phyloP scores from a whole-genome alignment of 352 stramenopile genomes.

The Phytopythium montanum region DNA sequence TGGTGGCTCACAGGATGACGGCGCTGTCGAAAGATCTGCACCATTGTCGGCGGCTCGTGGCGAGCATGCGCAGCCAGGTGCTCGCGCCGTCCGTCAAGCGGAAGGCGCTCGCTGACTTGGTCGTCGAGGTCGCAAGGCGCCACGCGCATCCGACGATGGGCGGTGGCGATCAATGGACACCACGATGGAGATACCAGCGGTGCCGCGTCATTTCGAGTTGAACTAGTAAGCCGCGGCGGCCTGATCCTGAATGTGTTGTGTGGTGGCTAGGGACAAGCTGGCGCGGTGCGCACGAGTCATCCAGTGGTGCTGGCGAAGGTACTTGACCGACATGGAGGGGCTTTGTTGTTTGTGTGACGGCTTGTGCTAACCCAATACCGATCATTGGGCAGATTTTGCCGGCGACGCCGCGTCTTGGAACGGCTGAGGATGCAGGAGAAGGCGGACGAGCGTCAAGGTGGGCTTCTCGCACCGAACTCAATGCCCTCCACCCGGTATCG shows the following conservation, averaged over 20 bases:
- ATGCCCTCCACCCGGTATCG: not conserved
- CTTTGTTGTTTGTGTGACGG: not conserved
- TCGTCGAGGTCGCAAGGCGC: constrained; percentile 8
- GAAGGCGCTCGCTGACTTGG: constrained; percentile 28
- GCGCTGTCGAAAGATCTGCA: constrained; percentile 35
- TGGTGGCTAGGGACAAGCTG: not conserved
- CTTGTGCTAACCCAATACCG: not conserved
- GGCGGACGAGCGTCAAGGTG: not conserved
- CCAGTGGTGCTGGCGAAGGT: constrained; percentile 19
- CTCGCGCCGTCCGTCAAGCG: constrained; percentile 36
- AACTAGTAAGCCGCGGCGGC: no score
- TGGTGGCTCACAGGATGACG: not conserved
- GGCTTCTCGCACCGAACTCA: not conserved
- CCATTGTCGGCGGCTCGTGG: constrained; percentile 46
- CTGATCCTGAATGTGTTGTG: constrained; percentile 10
- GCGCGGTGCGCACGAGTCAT: constrained; percentile 9
- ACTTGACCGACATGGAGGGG: not conserved
- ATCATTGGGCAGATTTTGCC: not conserved
- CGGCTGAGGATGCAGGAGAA: not conserved
- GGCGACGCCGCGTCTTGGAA: not conserved
- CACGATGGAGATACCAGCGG: constrained; percentile 27
- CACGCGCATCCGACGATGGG: not conserved
- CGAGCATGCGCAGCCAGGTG: constrained; percentile 42
- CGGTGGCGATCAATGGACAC: not conserved
- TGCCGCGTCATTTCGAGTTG: constrained; percentile 8